Evolutionary conservation across 352 stramenopile genomes (phyloP), one percentile per base, ranked within the genome.

Genomic region (Phytophthora megakarya): DNA sequence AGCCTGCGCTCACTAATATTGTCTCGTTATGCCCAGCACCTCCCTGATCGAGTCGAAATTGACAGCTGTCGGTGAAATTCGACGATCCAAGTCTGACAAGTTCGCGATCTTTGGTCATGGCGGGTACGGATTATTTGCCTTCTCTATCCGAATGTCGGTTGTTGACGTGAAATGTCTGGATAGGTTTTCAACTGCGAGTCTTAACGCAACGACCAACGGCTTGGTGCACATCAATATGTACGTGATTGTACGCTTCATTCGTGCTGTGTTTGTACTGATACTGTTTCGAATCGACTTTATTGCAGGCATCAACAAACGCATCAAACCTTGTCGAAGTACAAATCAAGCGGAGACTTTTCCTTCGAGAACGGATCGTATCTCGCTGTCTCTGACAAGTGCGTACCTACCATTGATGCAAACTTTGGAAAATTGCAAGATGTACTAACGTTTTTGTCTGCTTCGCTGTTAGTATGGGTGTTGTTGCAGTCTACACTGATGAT

Each of bases 261-360:
- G 46, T 47, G 18, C 22, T 1, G 32, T 57, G 16, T 47, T 37
- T 37, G 37, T 23, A 22, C 33, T 44, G 1, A 46, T 28, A 11
- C 39, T 52, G 3, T 12, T 25, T 54, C 40, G 50, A 21, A 40
- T 49, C 10, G 2, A 43, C 43, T 9, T 15, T 59, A 15, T 7
- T 58, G 5, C 18, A 77, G 65, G 11, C 60, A 65, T n/a, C 70
- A 74, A 21, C 60, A 67, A 43, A 32, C 54, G 1, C 22, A 68
- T n/a, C 53, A 77, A 48, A 46, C 67, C 2, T 42, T 60, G 0
- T 45, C 48, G 26, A n/a, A 42, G 23, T 92, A 88, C 77, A 92
- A 91, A 68, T 90, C 86, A 22, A 92, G 82, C 47, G 86, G 86
- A 11, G 80, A 82, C 28, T 92, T 90, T 45, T 87, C 81, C n/a